These are phyloP conservation scores for Diutina scorzettiae DNA, from an alignment of 1,139 yeast species.

Conservation along the genomic window DNA sequence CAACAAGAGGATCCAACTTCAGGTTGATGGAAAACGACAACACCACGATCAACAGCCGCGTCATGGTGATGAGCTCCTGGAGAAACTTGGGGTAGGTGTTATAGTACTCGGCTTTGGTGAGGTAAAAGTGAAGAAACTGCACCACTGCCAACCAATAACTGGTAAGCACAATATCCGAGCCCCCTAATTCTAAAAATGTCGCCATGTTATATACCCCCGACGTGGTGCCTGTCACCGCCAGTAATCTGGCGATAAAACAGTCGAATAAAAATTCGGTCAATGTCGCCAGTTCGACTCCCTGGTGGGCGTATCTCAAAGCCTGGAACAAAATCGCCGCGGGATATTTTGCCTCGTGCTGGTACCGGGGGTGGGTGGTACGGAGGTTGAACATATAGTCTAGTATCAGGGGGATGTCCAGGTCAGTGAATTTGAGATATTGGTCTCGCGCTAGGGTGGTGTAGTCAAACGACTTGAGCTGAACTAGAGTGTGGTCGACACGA, in stretches of 20 bases:
- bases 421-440: slow-evolving; percentile 47
- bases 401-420: slow-evolving; percentile 51
- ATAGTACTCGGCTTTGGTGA: slow-evolving; percentile 46
- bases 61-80: slow-evolving; percentile 46
- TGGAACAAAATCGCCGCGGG: slow-evolving; percentile 65
- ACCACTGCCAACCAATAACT: slow-evolving; percentile 67
- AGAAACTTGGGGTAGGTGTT: slow-evolving; percentile 40
- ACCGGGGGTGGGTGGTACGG: slow-evolving; percentile 16
- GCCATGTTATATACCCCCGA: slow-evolving; percentile 46
- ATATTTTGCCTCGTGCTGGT: slow-evolving; percentile 43
- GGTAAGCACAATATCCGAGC: slow-evolving; percentile 56
- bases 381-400: slow-evolving; percentile 43
- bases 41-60: slow-evolving; percentile 52
- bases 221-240: slow-evolving; percentile 46
- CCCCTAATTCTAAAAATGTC: slow-evolving; percentile 16
- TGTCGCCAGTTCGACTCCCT: slow-evolving; percentile 38
- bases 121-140: slow-evolving; percentile 55
- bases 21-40: slow-evolving; percentile 54
- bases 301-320: slow-evolving; percentile 51
- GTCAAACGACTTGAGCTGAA: slow-evolving; percentile 23
- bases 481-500: background rate
- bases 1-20: slow-evolving; percentile 43
- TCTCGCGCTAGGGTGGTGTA: slow-evolving; percentile 34
- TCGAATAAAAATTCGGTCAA: slow-evolving; percentile 48
- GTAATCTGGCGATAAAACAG: slow-evolving; percentile 47